Base-by-base conservation (phyloP, 2,329 filamentous ascomycete genomes). In the Penicillium sp. region DNA sequence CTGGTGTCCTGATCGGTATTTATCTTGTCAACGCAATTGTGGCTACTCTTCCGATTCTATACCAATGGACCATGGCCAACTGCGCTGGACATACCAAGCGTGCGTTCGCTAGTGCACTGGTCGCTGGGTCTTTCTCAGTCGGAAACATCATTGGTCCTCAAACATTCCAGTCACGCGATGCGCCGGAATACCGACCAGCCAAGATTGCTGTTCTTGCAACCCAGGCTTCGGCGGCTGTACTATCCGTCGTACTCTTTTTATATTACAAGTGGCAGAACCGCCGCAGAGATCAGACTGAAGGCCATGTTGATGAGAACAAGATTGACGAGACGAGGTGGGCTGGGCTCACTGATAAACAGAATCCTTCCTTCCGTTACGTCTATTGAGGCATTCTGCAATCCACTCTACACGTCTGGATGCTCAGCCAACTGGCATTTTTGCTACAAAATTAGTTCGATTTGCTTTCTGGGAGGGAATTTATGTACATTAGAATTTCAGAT, bases 1-100 rank as follows among this genome's bases (percentile, higher is more conserved):
- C 71, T 0, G 76, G 76, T 8, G 68, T 75, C n/a, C 64, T 80
- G 11, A 70, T 76, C 2, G 78, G 77, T 1, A 72, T 77, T 20
- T 79, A 79, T 58, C 69, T 80, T 9, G 75, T 76, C 44, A 77
- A 79, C 50, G 69, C 73, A 1, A 74, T 78, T 48, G 75, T 77
- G 6, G 74, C 75, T 11, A 67, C 73, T 7, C 67, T 79, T 16
- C 78, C 77, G 29, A 66, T 79, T n/a, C 60, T 79, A n/a, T 75
- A 77, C 26, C 74, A 75, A 10, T 79, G 75, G 76, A 78, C 78
- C 11, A 74, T 78, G 26, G 74, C 72, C 32, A 82, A 82, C 56
- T 73, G 77, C 14, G 78, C 78, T 2, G 79, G 79, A 0, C 76
- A 81, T 55, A 79, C 78, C 3, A 82, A 81, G 64, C 79, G 80